Percentiles rank a stretch among this genome's conserved stretches.
phyloP scores from a whole-genome alignment of 2,329 filamentous ascomycete genomes.

The Trichophaea hybrida region DNA sequence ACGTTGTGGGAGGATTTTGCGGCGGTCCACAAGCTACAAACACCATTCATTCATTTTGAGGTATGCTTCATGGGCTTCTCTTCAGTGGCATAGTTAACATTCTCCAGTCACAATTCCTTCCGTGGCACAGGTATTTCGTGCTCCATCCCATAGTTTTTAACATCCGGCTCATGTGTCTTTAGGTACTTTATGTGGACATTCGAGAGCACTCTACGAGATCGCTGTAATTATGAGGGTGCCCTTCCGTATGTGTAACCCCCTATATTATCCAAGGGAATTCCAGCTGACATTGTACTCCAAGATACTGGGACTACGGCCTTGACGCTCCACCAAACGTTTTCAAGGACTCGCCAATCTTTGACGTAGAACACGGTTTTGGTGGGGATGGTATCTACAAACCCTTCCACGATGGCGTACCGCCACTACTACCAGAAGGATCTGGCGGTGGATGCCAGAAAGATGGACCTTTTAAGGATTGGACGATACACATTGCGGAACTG shows the following conservation, averaged over 20 bases:
- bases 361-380: slow-evolving; percentile 27
- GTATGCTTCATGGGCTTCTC: not conserved
- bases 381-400: slow-evolving; percentile 29
- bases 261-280: not conserved
- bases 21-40: slow-evolving; percentile 31
- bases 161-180: not conserved
- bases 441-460: slow-evolving; percentile 22
- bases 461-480: slow-evolving; percentile 1
- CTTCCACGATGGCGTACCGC: slow-evolving; percentile 5
- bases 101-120: slow-evolving; percentile 31
- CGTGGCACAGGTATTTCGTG: slow-evolving; percentile 36
- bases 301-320: slow-evolving; percentile 30
- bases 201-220: slow-evolving; percentile 33
- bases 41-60: slow-evolving; percentile 29
- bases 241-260: slow-evolving; percentile 29
- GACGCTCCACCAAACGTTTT: slow-evolving; percentile 26
- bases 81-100: not conserved
- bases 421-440: slow-evolving; percentile 26
- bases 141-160: no score
- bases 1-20: slow-evolving; percentile 33
- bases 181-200: slow-evolving; percentile 34
- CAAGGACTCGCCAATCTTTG: slow-evolving; percentile 22
- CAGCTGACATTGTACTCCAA: not conserved
- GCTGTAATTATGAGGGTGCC: slow-evolving; percentile 35
- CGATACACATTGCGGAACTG: slow-evolving; percentile 23